Evolutionary conservation across 2,329 filamentous ascomycete species (phyloP), one percentile per base, ranked within the genome.

Genomic region (Verticillium zaregamsianum): DNA sequence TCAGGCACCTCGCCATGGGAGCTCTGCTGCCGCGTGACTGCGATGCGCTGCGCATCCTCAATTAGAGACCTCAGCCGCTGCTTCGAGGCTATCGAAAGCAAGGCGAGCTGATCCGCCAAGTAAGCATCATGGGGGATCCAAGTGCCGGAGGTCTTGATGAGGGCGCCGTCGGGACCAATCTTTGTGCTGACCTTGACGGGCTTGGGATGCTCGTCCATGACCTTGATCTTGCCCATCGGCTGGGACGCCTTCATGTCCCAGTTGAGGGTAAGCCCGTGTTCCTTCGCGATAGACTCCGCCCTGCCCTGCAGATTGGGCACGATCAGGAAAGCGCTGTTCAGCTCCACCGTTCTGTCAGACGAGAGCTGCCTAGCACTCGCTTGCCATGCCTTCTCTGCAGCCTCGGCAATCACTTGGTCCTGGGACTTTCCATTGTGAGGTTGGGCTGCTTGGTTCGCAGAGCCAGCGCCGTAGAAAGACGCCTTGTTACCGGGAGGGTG

Each of bases 41-140:
- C 86, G 55, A 96, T 77, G 11, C 83, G 82, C 60, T 88, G 85
- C 12, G 92, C 88, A 68, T 97, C 93, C 70, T 93, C 90, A 3
- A 97, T 71, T 33, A 97, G 76, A 14, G 87, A 86, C 59, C 91
- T 84, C 40, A 97, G 68, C 32, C 92, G 85, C 68, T 96, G 90
- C 71, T 94, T 92, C 11, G 92, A 88, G 20, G 91, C 91, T 61
- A 97, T 83, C 6, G 92, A 95, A 62, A 97, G 73, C 17, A 97
- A 80, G 31, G 91, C 90, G 55, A 97, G 77, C 67, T 97, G 90
- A 64, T 97, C 93, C 15, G 90, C 89, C 37, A 97, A 79, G 60
- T 85, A 87, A 2, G 91, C 86, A 54, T 93, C 90, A 39, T 90
- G 87, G 0, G 95, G 85, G 40, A 96, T 85, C 60, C 90, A 92